These are phyloP conservation scores for Melaleuca alternifolia DNA, from an alignment of 345 rosid species.

Conservation along the genomic window DNA sequence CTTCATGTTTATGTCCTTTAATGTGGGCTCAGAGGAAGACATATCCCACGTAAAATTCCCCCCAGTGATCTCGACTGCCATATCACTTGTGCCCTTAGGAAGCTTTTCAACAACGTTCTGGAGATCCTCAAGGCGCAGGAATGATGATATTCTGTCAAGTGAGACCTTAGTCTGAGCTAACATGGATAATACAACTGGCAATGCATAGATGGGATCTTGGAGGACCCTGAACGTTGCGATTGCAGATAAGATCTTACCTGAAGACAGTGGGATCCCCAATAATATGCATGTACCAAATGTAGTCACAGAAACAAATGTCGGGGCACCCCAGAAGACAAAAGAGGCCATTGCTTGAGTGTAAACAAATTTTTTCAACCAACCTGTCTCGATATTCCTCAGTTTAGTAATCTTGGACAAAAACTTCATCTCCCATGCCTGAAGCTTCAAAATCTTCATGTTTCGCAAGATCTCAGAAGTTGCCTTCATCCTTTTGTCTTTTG, in stretches of 20 bases:
- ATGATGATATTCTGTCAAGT: slow-evolving; percentile 53
- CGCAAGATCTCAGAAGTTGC: slow-evolving; percentile 52
- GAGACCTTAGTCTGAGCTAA: slow-evolving; percentile 61
- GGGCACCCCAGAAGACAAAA: slow-evolving; percentile 62
- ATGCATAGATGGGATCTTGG: slow-evolving; percentile 45
- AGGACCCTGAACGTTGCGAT: slow-evolving; percentile 66
- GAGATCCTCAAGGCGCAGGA: slow-evolving; percentile 44
- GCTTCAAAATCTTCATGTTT: slow-evolving; percentile 74
- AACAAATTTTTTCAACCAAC: slow-evolving; percentile 51
- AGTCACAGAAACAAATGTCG: slow-evolving; percentile 45
- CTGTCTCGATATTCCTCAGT: slow-evolving; percentile 33
- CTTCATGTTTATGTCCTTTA: slow-evolving; percentile 42
- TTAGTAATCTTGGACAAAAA: slow-evolving; percentile 51
- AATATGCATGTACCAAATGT: slow-evolving; percentile 58
- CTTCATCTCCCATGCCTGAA: slow-evolving; percentile 78
- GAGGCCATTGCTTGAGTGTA: slow-evolving; percentile 33
- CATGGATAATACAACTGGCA: slow-evolving; percentile 59
- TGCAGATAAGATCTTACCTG: slow-evolving; percentile 70
- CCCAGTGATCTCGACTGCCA: slow-evolving; percentile 32
- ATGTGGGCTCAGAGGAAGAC: slow-evolving; percentile 26
- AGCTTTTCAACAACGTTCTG: slow-evolving; percentile 32
- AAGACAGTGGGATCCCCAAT: slow-evolving; percentile 45
- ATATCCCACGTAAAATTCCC: slow-evolving; percentile 57
- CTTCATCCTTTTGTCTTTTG: slow-evolving; percentile 61
- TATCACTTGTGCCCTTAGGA: slow-evolving; percentile 30